These are phyloP conservation scores for Cyberlindnera amylophila DNA, from an alignment of 805 yeast genomes.

Conservation along the genomic window DNA sequence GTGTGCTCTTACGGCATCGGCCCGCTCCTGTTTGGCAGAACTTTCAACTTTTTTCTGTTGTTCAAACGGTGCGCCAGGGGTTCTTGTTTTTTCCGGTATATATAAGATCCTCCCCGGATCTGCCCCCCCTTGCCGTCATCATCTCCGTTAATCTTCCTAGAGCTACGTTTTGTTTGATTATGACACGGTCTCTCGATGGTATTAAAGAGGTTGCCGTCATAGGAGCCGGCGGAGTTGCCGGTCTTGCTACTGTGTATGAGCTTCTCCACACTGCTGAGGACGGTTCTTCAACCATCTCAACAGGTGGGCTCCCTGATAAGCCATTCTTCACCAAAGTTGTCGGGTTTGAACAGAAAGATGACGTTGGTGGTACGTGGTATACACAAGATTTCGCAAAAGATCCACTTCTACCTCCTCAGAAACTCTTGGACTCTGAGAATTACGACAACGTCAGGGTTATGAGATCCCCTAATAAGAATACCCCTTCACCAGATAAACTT, in stretches of 20 bases:
- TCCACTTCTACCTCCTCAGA: conserved; percentile 27
- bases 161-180: background rate
- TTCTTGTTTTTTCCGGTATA: background rate
- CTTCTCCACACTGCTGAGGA: conserved; percentile 27
- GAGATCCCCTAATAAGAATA: conserved; percentile 15
- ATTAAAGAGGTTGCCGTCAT: conserved; percentile 34
- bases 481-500: conserved; percentile 20
- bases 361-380: conserved; percentile 46
- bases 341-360: conserved; percentile 41
- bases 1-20: too few relatives aligned
- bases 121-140: too few relatives aligned
- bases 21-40: too few relatives aligned
- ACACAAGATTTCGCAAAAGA: conserved; percentile 23
- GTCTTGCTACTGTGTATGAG: conserved; percentile 35
- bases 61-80: too few relatives aligned
- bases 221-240: conserved; percentile 40
- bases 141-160: too few relatives aligned
- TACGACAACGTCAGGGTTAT: conserved; percentile 34
- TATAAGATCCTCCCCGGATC: too few relatives aligned
- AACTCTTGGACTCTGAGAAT: conserved; percentile 30
- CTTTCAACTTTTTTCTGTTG: too few relatives aligned
- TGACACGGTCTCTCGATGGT: background rate
- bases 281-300: conserved; percentile 21
- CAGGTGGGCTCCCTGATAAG: conserved; percentile 11
- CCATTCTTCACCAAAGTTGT: conserved; percentile 32